These are phyloP conservation scores for Skeletonema menzelii DNA, from an alignment of 108 stramenopile species.

Conservation along the genomic window DNA sequence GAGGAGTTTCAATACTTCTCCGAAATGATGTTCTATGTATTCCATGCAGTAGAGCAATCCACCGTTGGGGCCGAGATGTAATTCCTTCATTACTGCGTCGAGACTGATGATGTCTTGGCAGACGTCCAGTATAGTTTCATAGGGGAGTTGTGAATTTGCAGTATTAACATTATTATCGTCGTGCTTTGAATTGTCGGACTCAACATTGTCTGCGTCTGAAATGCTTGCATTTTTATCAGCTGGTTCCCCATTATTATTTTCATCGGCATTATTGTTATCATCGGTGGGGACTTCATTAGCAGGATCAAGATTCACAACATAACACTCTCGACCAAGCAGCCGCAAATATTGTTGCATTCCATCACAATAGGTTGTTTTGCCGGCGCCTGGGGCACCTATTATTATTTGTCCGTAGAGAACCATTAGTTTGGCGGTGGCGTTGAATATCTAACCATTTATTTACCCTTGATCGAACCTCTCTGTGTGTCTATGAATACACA, in stretches of 20 bases:
- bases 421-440: conserved; percentile 13
- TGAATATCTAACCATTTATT: no score
- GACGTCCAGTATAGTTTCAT: conserved; percentile 79
- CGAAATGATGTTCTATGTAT: conserved; percentile 84
- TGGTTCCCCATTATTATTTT: background rate
- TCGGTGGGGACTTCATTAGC: conserved; percentile 84
- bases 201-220: conserved; percentile 15
- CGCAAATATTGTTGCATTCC: conserved; percentile 96
- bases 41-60: conserved; percentile 97
- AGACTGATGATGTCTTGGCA: conserved; percentile 76
- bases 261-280: background rate
- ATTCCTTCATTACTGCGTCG: conserved; percentile 88
- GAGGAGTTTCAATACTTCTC: conserved; percentile 55
- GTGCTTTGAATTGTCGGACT: conserved; percentile 1
- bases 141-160: conserved; percentile 56
- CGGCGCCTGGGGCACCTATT: conserved; percentile 95
- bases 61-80: conserved; percentile 95
- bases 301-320: conserved; percentile 97
- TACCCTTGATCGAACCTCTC: no score
- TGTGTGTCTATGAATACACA: no score
- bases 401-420: conserved; percentile 92
- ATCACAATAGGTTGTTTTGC: conserved; percentile 97
- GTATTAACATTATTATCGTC: conserved; percentile 13
- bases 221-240: background rate
- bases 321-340: conserved; percentile 81